These are phyloP conservation scores for Lachancea meyersii DNA, from an alignment of 805 yeast genomes.

Conservation along the genomic window DNA sequence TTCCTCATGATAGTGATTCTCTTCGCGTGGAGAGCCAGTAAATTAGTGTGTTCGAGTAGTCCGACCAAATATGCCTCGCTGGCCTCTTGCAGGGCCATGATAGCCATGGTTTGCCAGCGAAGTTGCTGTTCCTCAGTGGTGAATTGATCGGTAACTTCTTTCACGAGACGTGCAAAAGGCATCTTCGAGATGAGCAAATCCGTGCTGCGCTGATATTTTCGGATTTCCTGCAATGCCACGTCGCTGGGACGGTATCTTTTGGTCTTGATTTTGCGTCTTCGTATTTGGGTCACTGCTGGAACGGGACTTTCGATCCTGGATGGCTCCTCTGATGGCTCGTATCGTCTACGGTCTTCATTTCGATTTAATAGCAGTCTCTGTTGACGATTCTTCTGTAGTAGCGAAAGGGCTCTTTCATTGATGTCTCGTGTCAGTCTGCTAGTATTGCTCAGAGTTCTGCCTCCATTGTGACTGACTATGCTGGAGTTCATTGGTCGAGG, in stretches of 20 bases:
- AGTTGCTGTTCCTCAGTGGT: conserved; percentile 46
- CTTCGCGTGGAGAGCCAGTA: conserved; percentile 73
- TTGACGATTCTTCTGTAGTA: conserved; percentile 29
- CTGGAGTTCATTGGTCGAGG: conserved; percentile 11
- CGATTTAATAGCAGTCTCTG: conserved; percentile 19
- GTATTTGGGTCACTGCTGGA: conserved; percentile 14
- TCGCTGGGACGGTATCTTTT: conserved; percentile 58
- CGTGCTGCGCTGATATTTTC: conserved; percentile 60
- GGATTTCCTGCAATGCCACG: conserved; percentile 59
- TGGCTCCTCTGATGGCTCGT: conserved; percentile 4
- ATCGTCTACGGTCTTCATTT: conserved; percentile 10
- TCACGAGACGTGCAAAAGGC: conserved; percentile 72
- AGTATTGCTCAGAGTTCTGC: conserved; percentile 18
- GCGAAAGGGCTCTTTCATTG: conserved; percentile 26
- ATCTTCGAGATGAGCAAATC: conserved; percentile 62
- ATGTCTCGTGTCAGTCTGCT: conserved; percentile 19
- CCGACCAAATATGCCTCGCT: conserved; percentile 72
- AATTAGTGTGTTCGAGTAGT: conserved; percentile 67
- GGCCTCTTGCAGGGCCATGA: conserved; percentile 74
- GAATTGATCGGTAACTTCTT: conserved; percentile 59
- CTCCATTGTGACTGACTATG: conserved; percentile 15
- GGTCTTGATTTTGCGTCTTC: conserved; percentile 34
- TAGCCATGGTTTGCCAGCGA: conserved; percentile 75
- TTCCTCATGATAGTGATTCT: conserved; percentile 82
- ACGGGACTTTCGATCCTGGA: conserved; percentile 4